Conservation (phyloP, 2,329 filamentous ascomycete species). For the Clarireedia sp. region DNA sequence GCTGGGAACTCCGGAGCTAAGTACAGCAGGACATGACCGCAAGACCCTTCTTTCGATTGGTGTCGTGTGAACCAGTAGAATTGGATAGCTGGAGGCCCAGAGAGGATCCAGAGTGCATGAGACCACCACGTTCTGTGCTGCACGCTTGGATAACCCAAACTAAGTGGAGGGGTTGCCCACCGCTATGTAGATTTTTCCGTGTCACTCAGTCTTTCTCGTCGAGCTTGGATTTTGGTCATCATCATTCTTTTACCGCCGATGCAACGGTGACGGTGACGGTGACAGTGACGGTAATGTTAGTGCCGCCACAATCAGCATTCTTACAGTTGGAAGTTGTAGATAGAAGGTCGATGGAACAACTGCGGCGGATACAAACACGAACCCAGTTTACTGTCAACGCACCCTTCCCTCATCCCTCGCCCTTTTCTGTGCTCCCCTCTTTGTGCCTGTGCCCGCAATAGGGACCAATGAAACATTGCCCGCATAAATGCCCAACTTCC, state of each 20-base stretch:
- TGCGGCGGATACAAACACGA: neutral
- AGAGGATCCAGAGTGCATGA: slow-evolving; percentile 6
- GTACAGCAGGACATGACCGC: slow-evolving; percentile 9
- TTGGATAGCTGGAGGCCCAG: neutral
- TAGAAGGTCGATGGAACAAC: neutral
- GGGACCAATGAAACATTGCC: slow-evolving; percentile 1
- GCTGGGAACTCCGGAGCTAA: neutral
- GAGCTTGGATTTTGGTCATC: neutral
- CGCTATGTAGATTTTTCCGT: neutral
- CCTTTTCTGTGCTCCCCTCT: neutral
- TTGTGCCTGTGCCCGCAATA: neutral
- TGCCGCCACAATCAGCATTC: neutral
- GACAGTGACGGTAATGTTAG: neutral
- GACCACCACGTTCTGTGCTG: slow-evolving; percentile 9
- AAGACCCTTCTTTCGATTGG: slow-evolving; percentile 7
- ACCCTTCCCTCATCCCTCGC: neutral
- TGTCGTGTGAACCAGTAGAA: neutral
- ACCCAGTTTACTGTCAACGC: neutral
- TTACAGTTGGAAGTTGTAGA: neutral
- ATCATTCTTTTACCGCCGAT: slow-evolving; percentile 3
- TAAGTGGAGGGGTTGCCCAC: neutral
- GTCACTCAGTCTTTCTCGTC: neutral
- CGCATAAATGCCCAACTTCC: neutral
- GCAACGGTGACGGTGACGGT: neutral
- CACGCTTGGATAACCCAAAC: slow-evolving; percentile 3